These are phyloP conservation scores for Cercospora nicotianae DNA, from an alignment of 2,329 filamentous ascomycete species.

Conservation along the genomic window DNA sequence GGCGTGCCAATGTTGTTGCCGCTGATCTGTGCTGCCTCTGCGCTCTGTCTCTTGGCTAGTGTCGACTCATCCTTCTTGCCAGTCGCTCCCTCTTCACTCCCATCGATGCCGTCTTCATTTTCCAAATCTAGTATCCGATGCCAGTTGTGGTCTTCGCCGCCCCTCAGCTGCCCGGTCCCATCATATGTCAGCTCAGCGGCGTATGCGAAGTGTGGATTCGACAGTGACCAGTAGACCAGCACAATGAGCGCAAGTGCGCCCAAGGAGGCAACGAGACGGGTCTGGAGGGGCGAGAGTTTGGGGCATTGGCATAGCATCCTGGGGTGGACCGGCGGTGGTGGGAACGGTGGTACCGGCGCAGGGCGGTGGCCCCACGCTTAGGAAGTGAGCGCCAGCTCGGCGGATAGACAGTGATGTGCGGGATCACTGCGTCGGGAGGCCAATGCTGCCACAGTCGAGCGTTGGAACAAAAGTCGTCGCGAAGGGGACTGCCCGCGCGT, in stretches of 20 bases:
- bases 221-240: constrained; percentile 61
- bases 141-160: constrained; percentile 50
- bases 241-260: constrained; percentile 61
- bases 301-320: constrained; percentile 42
- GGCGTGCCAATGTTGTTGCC: constrained; percentile 62
- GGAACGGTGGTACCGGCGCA: constrained; percentile 13
- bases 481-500: constrained; percentile 2
- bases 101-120: constrained; percentile 34
- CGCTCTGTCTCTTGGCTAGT: constrained; percentile 38
- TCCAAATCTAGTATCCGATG: constrained; percentile 44
- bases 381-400: constrained; percentile 18
- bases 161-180: constrained; percentile 39
- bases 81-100: constrained; percentile 32
- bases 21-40: constrained; percentile 27
- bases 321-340: background rate
- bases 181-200: constrained; percentile 55
- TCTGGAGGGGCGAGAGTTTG: constrained; percentile 67
- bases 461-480: background rate
- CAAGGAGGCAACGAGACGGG: constrained; percentile 68
- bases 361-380: constrained; percentile 25
- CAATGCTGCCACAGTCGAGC: background rate
- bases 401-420: background rate
- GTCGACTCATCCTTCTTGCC: constrained; percentile 35
- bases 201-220: constrained; percentile 60
- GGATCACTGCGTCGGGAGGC: background rate